A percentile compares a stretch with the other conserved stretches of the same genome.
phyloP scores from a whole-genome alignment of 805 yeast species.

The Teunomyces aglyptinius region DNA sequence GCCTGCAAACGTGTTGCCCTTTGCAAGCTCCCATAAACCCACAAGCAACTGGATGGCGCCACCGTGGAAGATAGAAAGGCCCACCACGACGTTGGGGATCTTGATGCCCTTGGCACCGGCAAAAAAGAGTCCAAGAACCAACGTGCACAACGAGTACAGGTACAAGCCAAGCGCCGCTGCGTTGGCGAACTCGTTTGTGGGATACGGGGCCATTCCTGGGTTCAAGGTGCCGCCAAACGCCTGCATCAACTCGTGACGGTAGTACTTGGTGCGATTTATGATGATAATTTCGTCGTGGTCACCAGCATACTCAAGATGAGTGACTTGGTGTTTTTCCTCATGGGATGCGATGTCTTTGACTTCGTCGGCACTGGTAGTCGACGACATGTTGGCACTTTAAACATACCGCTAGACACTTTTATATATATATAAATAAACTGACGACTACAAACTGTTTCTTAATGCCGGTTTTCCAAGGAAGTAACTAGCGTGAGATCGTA shows the following conservation, averaged over 20 bases:
- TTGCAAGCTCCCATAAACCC: conserved; percentile 50
- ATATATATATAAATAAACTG: too few species aligned
- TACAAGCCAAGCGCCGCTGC: conserved; percentile 57
- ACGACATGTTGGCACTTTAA: background rate
- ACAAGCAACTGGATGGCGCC: conserved; percentile 50
- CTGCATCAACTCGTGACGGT: conserved; percentile 52
- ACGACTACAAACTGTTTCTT: too few species aligned
- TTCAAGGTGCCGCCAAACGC: conserved; percentile 64
- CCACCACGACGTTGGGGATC: conserved; percentile 42
- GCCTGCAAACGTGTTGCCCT: conserved; percentile 57
- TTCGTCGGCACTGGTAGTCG: background rate
- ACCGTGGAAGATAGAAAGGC: conserved; percentile 48
- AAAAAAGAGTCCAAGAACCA: conserved; percentile 46
- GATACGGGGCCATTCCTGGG: conserved; percentile 45
- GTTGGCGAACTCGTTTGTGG: conserved; percentile 47
- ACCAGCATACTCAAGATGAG: conserved; percentile 17
- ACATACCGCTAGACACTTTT: too few species aligned
- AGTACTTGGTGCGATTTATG: conserved; percentile 43
- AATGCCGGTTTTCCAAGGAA: too few species aligned
- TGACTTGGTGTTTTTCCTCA: background rate
- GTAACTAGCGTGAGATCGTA: too few species aligned
- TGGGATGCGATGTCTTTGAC: background rate
- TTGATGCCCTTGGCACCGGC: conserved; percentile 48
- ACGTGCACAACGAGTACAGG: conserved; percentile 46
- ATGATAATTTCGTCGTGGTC: conserved; percentile 42